phyloP scores from a whole-genome alignment of 108 stramenopile genomes.

The Fragilariopsis cylindrus region DNA sequence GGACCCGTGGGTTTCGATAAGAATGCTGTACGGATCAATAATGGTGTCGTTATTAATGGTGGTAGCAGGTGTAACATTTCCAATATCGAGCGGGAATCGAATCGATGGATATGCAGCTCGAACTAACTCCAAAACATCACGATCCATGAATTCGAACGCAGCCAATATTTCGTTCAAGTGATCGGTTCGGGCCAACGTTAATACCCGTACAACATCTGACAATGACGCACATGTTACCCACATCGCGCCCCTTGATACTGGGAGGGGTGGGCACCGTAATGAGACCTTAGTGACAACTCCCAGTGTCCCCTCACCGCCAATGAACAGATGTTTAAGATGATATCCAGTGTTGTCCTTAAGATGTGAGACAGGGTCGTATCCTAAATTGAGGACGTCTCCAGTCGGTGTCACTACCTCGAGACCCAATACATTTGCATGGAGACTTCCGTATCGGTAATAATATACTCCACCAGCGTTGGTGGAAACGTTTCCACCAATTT shows the following conservation, averaged over 20 bases:
- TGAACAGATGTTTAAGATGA: slow-evolving; percentile 91
- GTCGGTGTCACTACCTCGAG: slow-evolving; percentile 90
- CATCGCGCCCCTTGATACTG: slow-evolving; percentile 69
- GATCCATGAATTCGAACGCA: slow-evolving; percentile 93
- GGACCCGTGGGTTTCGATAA: slow-evolving; percentile 93
- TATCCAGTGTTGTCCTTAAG: slow-evolving; percentile 98
- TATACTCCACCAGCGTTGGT: slow-evolving; percentile 96
- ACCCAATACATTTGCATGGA: slow-evolving; percentile 93
- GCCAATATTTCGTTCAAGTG: slow-evolving; percentile 83
- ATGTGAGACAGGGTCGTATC: slow-evolving; percentile 37
- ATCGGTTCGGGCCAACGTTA: slow-evolving; percentile 61
- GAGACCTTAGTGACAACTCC: slow-evolving; percentile 88
- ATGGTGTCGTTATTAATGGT: background rate
- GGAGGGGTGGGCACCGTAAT: slow-evolving; percentile 64
- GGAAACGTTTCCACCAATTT: slow-evolving; percentile 94
- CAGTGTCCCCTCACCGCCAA: slow-evolving; percentile 96
- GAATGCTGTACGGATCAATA: slow-evolving; percentile 56
- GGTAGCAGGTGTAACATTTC: background rate
- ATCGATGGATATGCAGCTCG: slow-evolving; percentile 7
- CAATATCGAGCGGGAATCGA: slow-evolving; percentile 17
- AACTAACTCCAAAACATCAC: slow-evolving; percentile 55
- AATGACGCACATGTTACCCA: slow-evolving; percentile 79
- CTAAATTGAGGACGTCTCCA: slow-evolving; percentile 79
- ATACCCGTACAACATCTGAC: slow-evolving; percentile 49
- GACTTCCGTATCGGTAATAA: slow-evolving; percentile 72